These are phyloP conservation scores for Mucor circinelloides DNA, from an alignment of 371 early-diverging fungal species.

Conservation along the genomic window DNA sequence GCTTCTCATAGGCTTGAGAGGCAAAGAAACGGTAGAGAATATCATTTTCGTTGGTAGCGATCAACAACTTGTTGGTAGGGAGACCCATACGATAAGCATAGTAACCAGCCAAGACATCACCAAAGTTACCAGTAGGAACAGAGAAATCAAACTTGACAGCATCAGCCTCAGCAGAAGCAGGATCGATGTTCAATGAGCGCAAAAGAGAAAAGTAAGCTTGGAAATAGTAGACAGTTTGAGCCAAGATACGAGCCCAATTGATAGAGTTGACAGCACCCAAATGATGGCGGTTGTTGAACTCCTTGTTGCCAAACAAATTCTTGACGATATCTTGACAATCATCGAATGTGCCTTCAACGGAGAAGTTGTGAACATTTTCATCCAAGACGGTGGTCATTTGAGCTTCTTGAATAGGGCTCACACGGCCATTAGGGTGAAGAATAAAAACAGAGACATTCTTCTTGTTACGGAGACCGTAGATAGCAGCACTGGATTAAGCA, in stretches of 20 bases:
- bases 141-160: slow-evolving; percentile 73
- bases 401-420: slow-evolving; percentile 93
- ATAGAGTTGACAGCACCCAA: slow-evolving; percentile 98
- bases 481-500: slow-evolving; percentile 88
- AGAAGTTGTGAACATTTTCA: slow-evolving; percentile 89
- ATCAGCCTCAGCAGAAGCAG: slow-evolving; percentile 50
- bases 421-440: slow-evolving; percentile 88
- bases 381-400: slow-evolving; percentile 97
- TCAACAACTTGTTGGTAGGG: slow-evolving; percentile 77
- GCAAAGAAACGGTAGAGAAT: slow-evolving; percentile 94
- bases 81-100: slow-evolving; percentile 93
- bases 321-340: slow-evolving; percentile 97
- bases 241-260: slow-evolving; percentile 97
- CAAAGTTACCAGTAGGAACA: slow-evolving; percentile 99
- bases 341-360: slow-evolving; percentile 94
- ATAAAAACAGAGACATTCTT: slow-evolving; percentile 92
- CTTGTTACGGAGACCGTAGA: slow-evolving; percentile 95
- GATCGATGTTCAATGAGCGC: slow-evolving; percentile 57
- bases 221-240: slow-evolving; percentile 96
- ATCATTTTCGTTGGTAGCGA: slow-evolving; percentile 96
- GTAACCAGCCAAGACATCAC: slow-evolving; percentile 95
- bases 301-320: slow-evolving; percentile 79
- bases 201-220: slow-evolving; percentile 82
- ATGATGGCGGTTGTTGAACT: slow-evolving; percentile 75
- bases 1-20: slow-evolving; percentile 83